Conservation (phyloP, 1,284 basidiomycete genomes). For the Trametes versicolor region DNA sequence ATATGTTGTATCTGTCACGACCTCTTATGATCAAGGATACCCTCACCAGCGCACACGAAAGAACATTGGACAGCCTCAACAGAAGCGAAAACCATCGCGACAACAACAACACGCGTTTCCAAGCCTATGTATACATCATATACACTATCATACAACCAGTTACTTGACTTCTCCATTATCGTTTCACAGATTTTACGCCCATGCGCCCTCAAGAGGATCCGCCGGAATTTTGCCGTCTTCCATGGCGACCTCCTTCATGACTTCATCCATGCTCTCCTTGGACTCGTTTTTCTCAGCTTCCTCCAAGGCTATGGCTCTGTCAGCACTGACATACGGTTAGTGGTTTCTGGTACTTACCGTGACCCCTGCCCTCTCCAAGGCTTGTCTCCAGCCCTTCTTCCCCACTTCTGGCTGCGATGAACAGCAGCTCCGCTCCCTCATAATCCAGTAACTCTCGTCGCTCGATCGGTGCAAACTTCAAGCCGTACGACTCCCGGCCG, state of each 20-base stretch:
- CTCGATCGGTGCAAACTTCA: slow-evolving; percentile 65
- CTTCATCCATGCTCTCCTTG: slow-evolving; percentile 50
- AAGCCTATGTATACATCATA: background rate
- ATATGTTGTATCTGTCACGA: slow-evolving; percentile 30
- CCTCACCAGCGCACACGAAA: slow-evolving; percentile 6
- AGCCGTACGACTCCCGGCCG: slow-evolving; percentile 56
- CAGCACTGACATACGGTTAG: slow-evolving; percentile 40
- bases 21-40: slow-evolving; percentile 30
- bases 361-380: slow-evolving; percentile 60
- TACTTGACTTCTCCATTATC: slow-evolving; percentile 2
- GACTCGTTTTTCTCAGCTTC: slow-evolving; percentile 52
- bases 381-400: slow-evolving; percentile 57
- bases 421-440: slow-evolving; percentile 63
- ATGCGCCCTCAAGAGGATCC: slow-evolving; percentile 61
- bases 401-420: slow-evolving; percentile 65
- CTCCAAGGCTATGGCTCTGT: slow-evolving; percentile 41
- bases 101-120: too few relatives aligned
- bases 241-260: slow-evolving; percentile 62
- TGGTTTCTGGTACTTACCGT: slow-evolving; percentile 48
- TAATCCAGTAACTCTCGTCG: slow-evolving; percentile 65
- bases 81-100: too few relatives aligned
- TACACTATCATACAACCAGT: slow-evolving; percentile 9
- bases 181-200: slow-evolving; percentile 41
- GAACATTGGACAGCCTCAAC: too few relatives aligned
- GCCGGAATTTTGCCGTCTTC: slow-evolving; percentile 56